Evolutionary conservation across 1,284 basidiomycete species (phyloP), one percentile per base, ranked within the genome.

Genomic region (Agaricales sp.): DNA sequence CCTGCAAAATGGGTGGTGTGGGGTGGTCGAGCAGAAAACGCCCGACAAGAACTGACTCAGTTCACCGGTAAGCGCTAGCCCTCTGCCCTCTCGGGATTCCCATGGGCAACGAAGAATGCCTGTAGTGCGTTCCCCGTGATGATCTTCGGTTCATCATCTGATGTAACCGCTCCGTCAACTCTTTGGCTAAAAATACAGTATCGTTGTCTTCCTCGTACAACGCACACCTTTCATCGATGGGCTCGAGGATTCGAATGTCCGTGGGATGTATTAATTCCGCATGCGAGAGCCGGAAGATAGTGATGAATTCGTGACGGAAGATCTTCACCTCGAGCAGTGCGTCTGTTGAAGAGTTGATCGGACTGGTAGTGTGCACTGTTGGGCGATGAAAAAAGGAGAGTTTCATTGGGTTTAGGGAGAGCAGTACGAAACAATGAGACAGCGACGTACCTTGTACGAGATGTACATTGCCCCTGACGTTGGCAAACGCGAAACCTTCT

Each of bases 121-220:
- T 35, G 11, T n/a, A 8, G n/a, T 35, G 30, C 30, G 30, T 11
- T 8, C 30, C n/a, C 30, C 11, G 43, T n/a, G 67, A 59, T 67
- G 52, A 62, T 66, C 51, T 71, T 63, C 65, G 68, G 58, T 69
- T 65, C 26, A 67, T 60, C 45, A 73, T 63, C 52, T 65, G 68
- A 53, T 74, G 69, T 51, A 82, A 57, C 35, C 70, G 71, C 21
- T 69, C 67, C 68, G 81, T 73, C 35, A 78, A 66, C 51, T 77
- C 71, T 53, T 70, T 73, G 8, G 80, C 74, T 43, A 83, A 67
- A 59, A 80, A 82, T 22, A 82, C 79, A 8, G 72, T 78, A 52
- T 71, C 80, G 51, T 67, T 75, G 30, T 82, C 79, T 55, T 77
- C 74, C 56, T 84, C 80, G 54, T 82, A 80, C 21, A 69, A 69